Conservation (phyloP, 2,329 filamentous ascomycete species). For the Colletotrichum lentis region DNA sequence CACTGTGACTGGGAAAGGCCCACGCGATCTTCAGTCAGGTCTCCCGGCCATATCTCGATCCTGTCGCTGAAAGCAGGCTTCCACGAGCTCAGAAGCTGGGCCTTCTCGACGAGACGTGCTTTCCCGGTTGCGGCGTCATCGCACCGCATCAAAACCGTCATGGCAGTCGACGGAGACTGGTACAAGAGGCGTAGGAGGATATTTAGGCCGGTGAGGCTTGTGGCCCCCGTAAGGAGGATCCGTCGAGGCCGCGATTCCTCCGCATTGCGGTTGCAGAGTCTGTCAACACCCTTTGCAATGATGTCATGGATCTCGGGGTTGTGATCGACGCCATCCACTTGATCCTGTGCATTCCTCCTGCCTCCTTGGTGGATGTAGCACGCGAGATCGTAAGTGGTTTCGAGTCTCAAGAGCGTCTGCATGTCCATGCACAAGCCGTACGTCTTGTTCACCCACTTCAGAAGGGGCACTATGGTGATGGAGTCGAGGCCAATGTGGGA, state of each 20-base stretch:
- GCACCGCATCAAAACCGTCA: neutral
- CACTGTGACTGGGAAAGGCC: neutral
- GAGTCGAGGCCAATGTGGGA: conserved; percentile 1
- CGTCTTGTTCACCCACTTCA: neutral
- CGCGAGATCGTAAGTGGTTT: neutral
- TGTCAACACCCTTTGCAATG: no score
- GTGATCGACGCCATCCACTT: no score
- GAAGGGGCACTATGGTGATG: neutral
- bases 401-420: neutral
- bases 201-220: no score
- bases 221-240: no score
- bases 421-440: neutral
- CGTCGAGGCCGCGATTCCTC: neutral
- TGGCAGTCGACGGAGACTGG: neutral
- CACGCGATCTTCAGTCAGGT: neutral
- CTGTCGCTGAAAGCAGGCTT: conserved; percentile 9
- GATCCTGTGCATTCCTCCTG: no score
- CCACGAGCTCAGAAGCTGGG: conserved; percentile 3
- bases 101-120: neutral
- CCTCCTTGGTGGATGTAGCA: neutral
- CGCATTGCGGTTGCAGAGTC: no score
- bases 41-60: conserved; percentile 4
- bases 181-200: neutral
- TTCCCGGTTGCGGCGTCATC: conserved; percentile 1
- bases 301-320: no score